phyloP scores from a whole-genome alignment of 1,139 yeast species.

The Debaryomyces psychrophilus region DNA sequence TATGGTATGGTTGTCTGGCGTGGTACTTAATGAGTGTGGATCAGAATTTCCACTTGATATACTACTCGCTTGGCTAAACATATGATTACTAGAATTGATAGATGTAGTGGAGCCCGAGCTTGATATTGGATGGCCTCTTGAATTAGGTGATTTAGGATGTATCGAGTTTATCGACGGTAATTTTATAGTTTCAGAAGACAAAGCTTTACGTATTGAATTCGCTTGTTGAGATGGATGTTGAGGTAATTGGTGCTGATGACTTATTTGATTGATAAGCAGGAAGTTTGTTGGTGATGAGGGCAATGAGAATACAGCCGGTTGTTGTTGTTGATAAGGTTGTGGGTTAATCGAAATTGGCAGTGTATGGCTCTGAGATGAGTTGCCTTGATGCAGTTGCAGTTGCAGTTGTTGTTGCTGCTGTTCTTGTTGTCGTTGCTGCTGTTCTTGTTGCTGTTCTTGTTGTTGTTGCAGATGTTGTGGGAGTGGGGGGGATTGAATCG shows the following conservation, averaged over 20 bases:
- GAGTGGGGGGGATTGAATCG: slow-evolving; percentile 8
- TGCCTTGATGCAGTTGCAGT: slow-evolving; percentile 10
- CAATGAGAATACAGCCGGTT: slow-evolving; percentile 29
- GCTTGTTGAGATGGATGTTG: slow-evolving; percentile 9
- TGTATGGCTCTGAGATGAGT: slow-evolving; percentile 14
- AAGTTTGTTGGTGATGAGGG: slow-evolving; percentile 32
- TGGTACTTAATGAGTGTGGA: slow-evolving; percentile 35
- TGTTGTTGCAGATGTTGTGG: slow-evolving; percentile 16
- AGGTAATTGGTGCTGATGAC: slow-evolving; percentile 1
- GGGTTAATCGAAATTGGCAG: slow-evolving; percentile 3
- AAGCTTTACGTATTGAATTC: slow-evolving; percentile 8
- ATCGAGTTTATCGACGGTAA: slow-evolving; percentile 10
- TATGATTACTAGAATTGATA: slow-evolving; percentile 25
- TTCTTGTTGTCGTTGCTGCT: slow-evolving; percentile 11
- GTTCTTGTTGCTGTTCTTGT: slow-evolving; percentile 9
- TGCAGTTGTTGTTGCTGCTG: slow-evolving; percentile 17
- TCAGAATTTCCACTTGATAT: slow-evolving; percentile 26
- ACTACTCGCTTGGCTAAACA: slow-evolving; percentile 23
- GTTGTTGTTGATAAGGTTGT: slow-evolving; percentile 21
- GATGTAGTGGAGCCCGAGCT: slow-evolving; percentile 21
- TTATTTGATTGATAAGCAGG: slow-evolving; percentile 12
- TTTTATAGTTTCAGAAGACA: slow-evolving; percentile 12
- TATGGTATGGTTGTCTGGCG: slow-evolving; percentile 29
- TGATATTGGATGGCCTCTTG: slow-evolving; percentile 10
- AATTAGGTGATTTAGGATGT: slow-evolving; percentile 1